Base-by-base conservation (phyloP, 768 basidiomycete species). In the Lentinula detonsa region DNA sequence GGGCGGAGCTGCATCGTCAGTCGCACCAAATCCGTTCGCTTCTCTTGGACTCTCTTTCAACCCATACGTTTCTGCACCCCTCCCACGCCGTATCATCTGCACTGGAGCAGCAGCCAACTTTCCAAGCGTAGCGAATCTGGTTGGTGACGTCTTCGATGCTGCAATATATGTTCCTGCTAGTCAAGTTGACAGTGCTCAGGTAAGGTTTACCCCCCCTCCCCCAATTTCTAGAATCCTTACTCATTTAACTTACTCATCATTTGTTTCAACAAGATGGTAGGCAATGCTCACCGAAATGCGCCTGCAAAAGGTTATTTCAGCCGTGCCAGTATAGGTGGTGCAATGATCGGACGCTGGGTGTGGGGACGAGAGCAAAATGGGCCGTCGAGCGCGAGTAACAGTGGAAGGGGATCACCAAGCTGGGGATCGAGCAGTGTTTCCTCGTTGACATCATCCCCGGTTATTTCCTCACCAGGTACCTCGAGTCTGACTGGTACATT, bases 101-200 rank as follows among this genome's bases (percentile, higher is more conserved):
- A 87, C 86, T 0, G 93, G 93, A 1, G 88, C 91, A 0, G 90
- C 91, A 0, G 87, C 89, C 2, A 91, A 91, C 71, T 94, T 93
- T 73, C 92, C 92, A 0, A 84, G 86, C 11, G 83, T 93, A 39
- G 84, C 91, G 1, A 89, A 91, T 64, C 76, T 93, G 46, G 83
- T 89, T 8, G 88, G 89, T 6, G 92, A 94, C 65, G 78, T 92
- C 15, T 92, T 94, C 76, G 91, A 93, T 64, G 84, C 91, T 0
- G 84, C 88, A 0, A 88, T 94, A 0, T 86, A 86, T 63, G 83
- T 92, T 60, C 87, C 91, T 0, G 77, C 74, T 40, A 85, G 87
- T 0, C 91, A 93, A 66, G 81, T 92, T 28, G 91, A 92, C 68
- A 84, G 85, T 7, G 91, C 91, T 10, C 88, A 89, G 68, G 72